These are phyloP conservation scores for Emmonsiellopsis sp. DNA, from an alignment of 2,329 filamentous ascomycete genomes.

Conservation along the genomic window DNA sequence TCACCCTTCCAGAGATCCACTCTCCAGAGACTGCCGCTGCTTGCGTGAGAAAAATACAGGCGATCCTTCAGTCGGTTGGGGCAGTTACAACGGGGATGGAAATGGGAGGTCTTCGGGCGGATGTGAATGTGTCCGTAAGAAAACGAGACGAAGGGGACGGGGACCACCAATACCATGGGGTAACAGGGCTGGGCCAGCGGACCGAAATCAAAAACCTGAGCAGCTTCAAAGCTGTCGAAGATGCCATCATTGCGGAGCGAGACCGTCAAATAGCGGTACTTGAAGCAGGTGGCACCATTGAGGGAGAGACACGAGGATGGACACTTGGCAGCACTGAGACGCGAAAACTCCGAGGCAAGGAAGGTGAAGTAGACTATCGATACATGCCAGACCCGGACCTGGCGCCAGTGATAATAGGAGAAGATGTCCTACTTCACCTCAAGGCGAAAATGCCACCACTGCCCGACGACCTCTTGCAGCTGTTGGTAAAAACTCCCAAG, in stretches of 20 bases:
- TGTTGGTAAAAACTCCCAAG: conserved; percentile 44
- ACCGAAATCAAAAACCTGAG: conserved; percentile 97
- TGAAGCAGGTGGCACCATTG: conserved; percentile 62
- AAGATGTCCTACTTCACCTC: conserved; percentile 59
- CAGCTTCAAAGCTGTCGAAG: conserved; percentile 89
- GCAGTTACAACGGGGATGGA: conserved; percentile 91
- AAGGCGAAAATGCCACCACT: conserved; percentile 54
- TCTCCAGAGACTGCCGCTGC: conserved; percentile 79
- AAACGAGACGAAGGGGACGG: conserved; percentile 43
- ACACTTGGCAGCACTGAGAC: conserved; percentile 76
- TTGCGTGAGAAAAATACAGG: conserved; percentile 80
- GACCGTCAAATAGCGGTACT: conserved; percentile 78
- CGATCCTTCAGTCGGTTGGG: conserved; percentile 67
- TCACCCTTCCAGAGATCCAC: conserved; percentile 81
- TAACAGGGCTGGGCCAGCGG: conserved; percentile 63
- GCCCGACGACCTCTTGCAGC: conserved; percentile 60
- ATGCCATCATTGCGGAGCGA: conserved; percentile 84
- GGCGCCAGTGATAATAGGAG: conserved; percentile 63
- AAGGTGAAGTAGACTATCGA: conserved; percentile 93
- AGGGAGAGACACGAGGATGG: conserved; percentile 90
- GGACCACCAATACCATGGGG: conserved; percentile 44
- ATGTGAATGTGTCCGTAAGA: conserved; percentile 87
- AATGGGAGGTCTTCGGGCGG: conserved; percentile 76
- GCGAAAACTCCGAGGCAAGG: conserved; percentile 73
- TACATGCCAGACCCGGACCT: conserved; percentile 98